Percentiles rank a stretch among this genome's conserved stretches.
Evolutionary conservation across 441 rosid genomes (phyloP).

Genomic region (Rhodomyrtus psidioides): DNA sequence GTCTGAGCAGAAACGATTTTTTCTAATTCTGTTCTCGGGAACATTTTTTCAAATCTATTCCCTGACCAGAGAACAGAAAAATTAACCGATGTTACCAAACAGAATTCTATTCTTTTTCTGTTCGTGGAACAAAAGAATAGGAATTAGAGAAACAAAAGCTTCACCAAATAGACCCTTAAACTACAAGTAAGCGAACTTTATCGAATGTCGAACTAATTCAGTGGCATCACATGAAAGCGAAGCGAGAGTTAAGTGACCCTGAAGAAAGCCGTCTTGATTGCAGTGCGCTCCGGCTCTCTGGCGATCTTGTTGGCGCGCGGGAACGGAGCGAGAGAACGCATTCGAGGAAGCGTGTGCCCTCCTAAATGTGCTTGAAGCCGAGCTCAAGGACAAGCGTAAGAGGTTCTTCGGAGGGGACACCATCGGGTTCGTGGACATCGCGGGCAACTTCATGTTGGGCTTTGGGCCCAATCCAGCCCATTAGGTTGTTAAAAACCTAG

Average conservation of each 20-base stretch:
- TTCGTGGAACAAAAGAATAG: no score
- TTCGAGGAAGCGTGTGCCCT: slow-evolving; percentile 29
- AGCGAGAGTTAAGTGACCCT: not conserved
- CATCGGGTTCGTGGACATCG: slow-evolving; percentile 31
- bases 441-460: slow-evolving; percentile 15
- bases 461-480: no score
- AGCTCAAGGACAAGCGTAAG: slow-evolving; percentile 21
- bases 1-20: no score
- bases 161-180: not conserved
- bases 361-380: slow-evolving; percentile 39
- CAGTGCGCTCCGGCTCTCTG: slow-evolving; percentile 20
- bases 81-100: no score
- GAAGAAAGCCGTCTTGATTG: not conserved
- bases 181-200: not conserved
- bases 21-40: no score
- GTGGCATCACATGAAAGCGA: not conserved
- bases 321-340: slow-evolving; percentile 21
- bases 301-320: slow-evolving; percentile 18
- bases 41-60: no score
- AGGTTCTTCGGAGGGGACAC: slow-evolving; percentile 37
- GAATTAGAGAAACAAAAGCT: no score
- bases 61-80: no score
- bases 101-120: no score
- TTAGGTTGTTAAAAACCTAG: no score
- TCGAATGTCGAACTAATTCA: not conserved